Conservation (phyloP, 2,329 filamentous ascomycete genomes). For the Grosmannia clavigera region DNA sequence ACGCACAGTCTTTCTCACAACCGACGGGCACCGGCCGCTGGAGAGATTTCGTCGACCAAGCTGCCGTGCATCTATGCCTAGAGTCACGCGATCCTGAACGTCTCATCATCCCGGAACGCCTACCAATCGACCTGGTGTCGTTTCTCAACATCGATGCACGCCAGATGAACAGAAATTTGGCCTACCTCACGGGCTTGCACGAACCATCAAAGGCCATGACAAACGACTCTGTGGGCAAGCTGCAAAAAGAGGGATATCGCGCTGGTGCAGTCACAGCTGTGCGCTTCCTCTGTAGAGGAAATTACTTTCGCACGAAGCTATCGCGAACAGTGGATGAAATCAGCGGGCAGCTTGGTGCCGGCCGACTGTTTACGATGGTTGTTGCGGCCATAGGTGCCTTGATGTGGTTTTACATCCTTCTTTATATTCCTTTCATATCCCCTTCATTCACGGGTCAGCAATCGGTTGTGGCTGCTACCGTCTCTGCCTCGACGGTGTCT, state of each 20-base stretch:
- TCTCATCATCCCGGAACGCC: constrained; percentile 24
- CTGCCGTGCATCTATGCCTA: constrained; percentile 34
- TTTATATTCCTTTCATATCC: not conserved
- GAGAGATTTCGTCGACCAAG: constrained; percentile 25
- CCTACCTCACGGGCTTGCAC: constrained; percentile 31
- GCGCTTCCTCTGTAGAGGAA: not conserved
- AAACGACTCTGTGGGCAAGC: not conserved
- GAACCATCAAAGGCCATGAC: constrained; percentile 5
- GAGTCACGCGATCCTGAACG: constrained; percentile 27
- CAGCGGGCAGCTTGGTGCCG: not conserved
- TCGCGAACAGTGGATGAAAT: not conserved
- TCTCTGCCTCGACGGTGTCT: not conserved
- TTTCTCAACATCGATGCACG: constrained; percentile 38
- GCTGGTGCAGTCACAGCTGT: not conserved
- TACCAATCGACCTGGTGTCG: constrained; percentile 35
- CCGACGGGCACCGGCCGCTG: constrained; percentile 19
- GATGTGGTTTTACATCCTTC: constrained; percentile 1
- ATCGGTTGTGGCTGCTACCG: not conserved
- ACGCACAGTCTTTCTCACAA: constrained; percentile 26
- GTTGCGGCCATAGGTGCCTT: not conserved
- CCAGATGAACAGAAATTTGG: constrained; percentile 40
- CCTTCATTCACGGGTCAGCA: not conserved
- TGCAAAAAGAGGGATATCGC: not conserved
- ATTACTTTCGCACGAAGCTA: not conserved
- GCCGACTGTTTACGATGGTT: not conserved